Base-by-base conservation (phyloP, 129 eudicot species). In the Flaveria trinervia region DNA sequence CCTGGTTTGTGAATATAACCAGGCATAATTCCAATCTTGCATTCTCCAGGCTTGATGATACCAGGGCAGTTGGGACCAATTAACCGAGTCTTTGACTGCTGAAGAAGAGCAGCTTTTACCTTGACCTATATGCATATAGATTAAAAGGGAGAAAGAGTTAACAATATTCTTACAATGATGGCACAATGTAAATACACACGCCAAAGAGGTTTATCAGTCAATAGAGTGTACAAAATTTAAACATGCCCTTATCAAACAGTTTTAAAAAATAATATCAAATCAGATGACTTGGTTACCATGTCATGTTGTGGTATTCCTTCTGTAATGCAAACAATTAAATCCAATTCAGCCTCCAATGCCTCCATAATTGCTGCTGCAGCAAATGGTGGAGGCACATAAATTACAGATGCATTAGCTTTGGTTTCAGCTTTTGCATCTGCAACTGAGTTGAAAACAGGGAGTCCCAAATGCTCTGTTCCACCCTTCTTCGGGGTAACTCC, bases 1-100 rank as follows among this genome's bases (percentile, higher is more conserved):
- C 99, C 99, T 71, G 99, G 97, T 92, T 95, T 95, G 87, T 95
- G 99, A 71, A 95, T 95, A 78, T 95, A 95, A 20, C 99, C 99
- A 15, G 99, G 99, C 97, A 91, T 95, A 46, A 95, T 95, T 28
- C 99, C 99, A 17, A 91, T 95, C 79, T 95, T 95, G 92, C 99
- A 95, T 74, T 95, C 99, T 78, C 99, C 99, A 30, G 97, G 99
- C 83, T 91, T 95, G 33, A 95, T 91, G 77, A 95, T 95, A 66
- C 99, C 99, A 75, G 99, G 99, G 74, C 99, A 95, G 78, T 95
- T 91, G 23, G 99, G 99, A 43, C 99, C 99, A 80, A 95, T 95
- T 51, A 95, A 84, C 54, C 96, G 83, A 50, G 99, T 95, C 86
- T 91, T 95, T 70, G 97, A 89, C 68, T 95, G 99, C 77, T 81